Evolutionary conservation across 345 rosid species (phyloP), one percentile per base, ranked within the genome.

Genomic region (Syzygium oleosum): DNA sequence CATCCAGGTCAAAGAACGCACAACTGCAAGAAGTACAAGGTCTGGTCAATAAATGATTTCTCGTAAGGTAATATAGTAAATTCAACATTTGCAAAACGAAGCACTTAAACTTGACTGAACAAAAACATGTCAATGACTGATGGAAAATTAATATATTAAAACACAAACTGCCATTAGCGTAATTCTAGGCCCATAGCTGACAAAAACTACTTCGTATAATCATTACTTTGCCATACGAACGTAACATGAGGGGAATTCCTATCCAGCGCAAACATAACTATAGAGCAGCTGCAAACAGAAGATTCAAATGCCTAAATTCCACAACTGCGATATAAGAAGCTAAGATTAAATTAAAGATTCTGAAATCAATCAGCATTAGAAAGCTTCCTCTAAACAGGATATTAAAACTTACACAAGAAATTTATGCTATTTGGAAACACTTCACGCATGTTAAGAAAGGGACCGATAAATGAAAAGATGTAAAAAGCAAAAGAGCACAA

Each of bases 1-100:
- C 98, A 88, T 96, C 97, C 94, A 91, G 93, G 86, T 96, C 99
- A 92, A 92, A 96, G 59, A 96, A 94, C 2, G 98, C 96, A 89
- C 94, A 95, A 88, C 98, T 95, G 93, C 89, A 89, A 87, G 23
- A 52, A 23, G 86, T 89, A n/a, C 49, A 85, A 34, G 25, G 14
- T 73, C 12, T 29, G 41, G 49, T 34, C 63, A 85, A 58, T 8
- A 38, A 41, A 65, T n/a, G 58, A 65, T 43, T 51, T 61, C 19
- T 19, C 83, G 2, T 9, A 27, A 63, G 55, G 83, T 38, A 21
- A 38, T 19, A 22, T 38, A 9, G 49, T 73, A 73, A 73, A 34
- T 73, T 73, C 27, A 73, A 73, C 14, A 14, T 5, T 73, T 73
- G 83, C 83, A 38, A 73, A 29, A 38, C 1, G 27, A 73, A 38